phyloP scores from a whole-genome alignment of 129 eudicot genomes.

The Oenanthe sinensis region DNA sequence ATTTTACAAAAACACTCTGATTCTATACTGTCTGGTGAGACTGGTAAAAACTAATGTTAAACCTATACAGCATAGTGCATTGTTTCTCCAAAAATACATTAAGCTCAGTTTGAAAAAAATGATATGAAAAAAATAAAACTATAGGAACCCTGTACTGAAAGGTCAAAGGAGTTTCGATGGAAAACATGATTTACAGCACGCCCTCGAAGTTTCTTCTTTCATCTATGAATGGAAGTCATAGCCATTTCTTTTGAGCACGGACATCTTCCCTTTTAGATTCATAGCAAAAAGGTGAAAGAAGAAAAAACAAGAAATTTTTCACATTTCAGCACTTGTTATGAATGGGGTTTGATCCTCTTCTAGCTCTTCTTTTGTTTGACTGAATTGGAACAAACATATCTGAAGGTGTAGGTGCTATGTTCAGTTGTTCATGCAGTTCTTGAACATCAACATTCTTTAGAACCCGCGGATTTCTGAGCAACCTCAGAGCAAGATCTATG shows the following conservation, averaged over 20 bases:
- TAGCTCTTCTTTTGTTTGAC: constrained; percentile 59
- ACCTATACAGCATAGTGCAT: constrained; percentile 5
- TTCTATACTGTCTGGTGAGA: background rate
- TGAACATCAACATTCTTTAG: constrained; percentile 22
- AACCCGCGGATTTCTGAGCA: constrained; percentile 32
- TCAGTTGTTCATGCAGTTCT: constrained; percentile 26
- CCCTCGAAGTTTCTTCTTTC: constrained; percentile 1
- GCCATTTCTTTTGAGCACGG: background rate
- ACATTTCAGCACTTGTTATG: constrained; percentile 51
- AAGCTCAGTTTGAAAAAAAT: constrained; percentile 15
- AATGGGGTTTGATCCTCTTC: constrained; percentile 71
- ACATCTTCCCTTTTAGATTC: background rate
- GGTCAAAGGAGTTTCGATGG: constrained; percentile 17
- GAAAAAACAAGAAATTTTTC: background rate
- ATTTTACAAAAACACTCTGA: background rate
- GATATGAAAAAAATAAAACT: constrained; percentile 10
- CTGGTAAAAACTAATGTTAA: background rate
- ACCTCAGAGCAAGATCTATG: constrained; percentile 42
- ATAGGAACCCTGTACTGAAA: constrained; percentile 26
- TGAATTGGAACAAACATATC: constrained; percentile 40
- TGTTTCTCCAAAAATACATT: constrained; percentile 1
- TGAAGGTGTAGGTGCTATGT: constrained; percentile 62
- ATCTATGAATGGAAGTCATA: background rate
- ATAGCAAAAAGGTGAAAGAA: background rate
- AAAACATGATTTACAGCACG: constrained; percentile 5